Conservation (phyloP, 1,284 basidiomycete species). For the Pseudozyma tsukubaensis region DNA sequence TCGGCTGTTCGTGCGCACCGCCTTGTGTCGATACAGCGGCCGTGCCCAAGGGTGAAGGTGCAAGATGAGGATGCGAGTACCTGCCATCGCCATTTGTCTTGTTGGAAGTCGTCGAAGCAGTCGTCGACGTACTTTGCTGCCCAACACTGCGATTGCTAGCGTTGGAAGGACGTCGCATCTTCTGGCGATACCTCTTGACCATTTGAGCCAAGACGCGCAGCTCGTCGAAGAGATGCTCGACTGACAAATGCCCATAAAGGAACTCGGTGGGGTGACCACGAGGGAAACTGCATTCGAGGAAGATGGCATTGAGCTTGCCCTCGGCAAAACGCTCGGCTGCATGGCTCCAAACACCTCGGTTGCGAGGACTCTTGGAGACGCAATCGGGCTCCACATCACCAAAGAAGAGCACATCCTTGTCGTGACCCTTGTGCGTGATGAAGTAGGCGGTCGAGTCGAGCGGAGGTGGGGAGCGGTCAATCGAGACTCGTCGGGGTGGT, state of each 20-base stretch:
- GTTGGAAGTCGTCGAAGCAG: neutral
- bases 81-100: slow-evolving; percentile 22
- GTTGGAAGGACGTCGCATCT: slow-evolving; percentile 29
- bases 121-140: neutral
- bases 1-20: slow-evolving; percentile 9
- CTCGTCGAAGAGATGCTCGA: slow-evolving; percentile 60
- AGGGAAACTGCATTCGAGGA: slow-evolving; percentile 64
- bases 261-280: slow-evolving; percentile 57
- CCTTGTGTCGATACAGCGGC: slow-evolving; percentile 30
- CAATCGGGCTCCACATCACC: slow-evolving; percentile 67
- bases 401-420: slow-evolving; percentile 64
- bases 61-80: slow-evolving; percentile 21
- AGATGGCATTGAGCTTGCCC: slow-evolving; percentile 57
- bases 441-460: slow-evolving; percentile 65
- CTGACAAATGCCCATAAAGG: slow-evolving; percentile 62
- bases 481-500: slow-evolving; percentile 41
- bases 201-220: slow-evolving; percentile 52
- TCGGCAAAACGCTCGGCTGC: slow-evolving; percentile 56
- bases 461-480: slow-evolving; percentile 47
- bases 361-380: slow-evolving; percentile 52
- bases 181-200: slow-evolving; percentile 43
- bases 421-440: slow-evolving; percentile 59
- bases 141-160: slow-evolving; percentile 21
- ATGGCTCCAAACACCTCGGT: slow-evolving; percentile 58
- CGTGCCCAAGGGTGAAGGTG: slow-evolving; percentile 41